A percentile compares a stretch with the other conserved stretches of the same genome.
Conservation (phyloP, 306 rosid species). For the Elaeagnus macrophylla region DNA sequence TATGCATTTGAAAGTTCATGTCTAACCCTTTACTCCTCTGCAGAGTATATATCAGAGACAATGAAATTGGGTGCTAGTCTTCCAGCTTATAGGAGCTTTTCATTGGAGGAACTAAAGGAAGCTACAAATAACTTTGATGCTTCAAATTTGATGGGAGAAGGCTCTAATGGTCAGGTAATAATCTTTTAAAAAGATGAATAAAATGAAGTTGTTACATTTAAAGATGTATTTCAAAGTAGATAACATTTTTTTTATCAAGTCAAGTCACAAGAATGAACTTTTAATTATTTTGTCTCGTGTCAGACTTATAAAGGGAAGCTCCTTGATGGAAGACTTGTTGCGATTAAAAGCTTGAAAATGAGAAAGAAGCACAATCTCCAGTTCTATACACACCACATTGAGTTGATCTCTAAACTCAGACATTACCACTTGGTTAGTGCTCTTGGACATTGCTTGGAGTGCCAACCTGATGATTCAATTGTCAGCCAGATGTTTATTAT, state of each 20-base stretch:
- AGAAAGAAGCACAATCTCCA: constrained; percentile 57
- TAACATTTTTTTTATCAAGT: background rate
- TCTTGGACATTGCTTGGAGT: constrained; percentile 92
- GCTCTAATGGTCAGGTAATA: constrained; percentile 58
- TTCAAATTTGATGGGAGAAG: constrained; percentile 55
- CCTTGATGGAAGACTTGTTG: constrained; percentile 59
- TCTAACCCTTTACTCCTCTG: background rate
- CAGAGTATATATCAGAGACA: constrained; percentile 83
- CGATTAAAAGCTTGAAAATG: constrained; percentile 55
- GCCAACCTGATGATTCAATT: constrained; percentile 53
- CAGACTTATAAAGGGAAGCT: constrained; percentile 78
- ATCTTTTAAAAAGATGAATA: background rate
- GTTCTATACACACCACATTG: constrained; percentile 56
- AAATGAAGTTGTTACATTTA: too few relatives aligned
- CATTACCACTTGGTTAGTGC: constrained; percentile 71
- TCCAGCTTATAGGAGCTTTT: constrained; percentile 77
- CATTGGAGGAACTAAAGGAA: constrained; percentile 81
- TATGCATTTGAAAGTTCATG: background rate
- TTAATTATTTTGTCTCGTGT: background rate
- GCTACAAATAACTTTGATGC: constrained; percentile 71
- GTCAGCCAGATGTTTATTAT: constrained; percentile 53
- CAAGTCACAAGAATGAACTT: background rate
- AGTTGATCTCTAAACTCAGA: constrained; percentile 74
- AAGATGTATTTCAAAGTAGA: too few relatives aligned
- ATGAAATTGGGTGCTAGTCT: constrained; percentile 84